Conservation (phyloP, 1,139 yeast species). For the Suhomyces bribrorum region DNA sequence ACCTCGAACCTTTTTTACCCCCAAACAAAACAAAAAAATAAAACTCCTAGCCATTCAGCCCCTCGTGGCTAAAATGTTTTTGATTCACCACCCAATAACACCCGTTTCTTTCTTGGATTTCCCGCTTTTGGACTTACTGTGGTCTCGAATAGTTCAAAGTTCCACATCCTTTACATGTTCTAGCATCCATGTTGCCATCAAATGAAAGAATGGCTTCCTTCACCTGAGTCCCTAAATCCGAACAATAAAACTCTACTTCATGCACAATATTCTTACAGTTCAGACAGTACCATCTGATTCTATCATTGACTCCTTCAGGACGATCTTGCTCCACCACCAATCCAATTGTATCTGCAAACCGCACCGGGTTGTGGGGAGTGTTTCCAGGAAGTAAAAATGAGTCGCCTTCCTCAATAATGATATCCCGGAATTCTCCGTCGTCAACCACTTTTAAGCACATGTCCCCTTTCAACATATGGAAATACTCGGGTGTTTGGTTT, state of each 20-base stretch:
- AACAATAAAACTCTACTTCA: slow-evolving; percentile 71
- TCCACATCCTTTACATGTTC: slow-evolving; percentile 79
- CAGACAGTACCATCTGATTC: slow-evolving; percentile 83
- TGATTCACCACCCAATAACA: no score
- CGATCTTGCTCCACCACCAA: slow-evolving; percentile 94
- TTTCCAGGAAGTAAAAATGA: slow-evolving; percentile 83
- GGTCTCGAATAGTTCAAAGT: slow-evolving; percentile 67
- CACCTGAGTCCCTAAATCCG: slow-evolving; percentile 87
- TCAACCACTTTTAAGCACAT: slow-evolving; percentile 89
- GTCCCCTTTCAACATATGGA: slow-evolving; percentile 80
- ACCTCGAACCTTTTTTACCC: no score
- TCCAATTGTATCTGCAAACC: slow-evolving; percentile 85
- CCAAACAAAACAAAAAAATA: no score
- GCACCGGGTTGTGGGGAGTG: slow-evolving; percentile 86
- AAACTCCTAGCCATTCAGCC: no score
- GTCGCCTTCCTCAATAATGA: slow-evolving; percentile 80
- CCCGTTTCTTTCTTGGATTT: no score
- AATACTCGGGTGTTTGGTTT: slow-evolving; percentile 93
- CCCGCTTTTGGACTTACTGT: slow-evolving; percentile 2
- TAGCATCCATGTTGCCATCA: slow-evolving; percentile 59
- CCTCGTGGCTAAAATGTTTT: no score
- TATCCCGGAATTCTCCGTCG: slow-evolving; percentile 72
- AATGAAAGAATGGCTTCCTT: slow-evolving; percentile 77
- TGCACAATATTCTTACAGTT: slow-evolving; percentile 65
- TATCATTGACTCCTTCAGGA: slow-evolving; percentile 67